A percentile compares a stretch with the other conserved stretches of the same genome.
These are phyloP conservation scores for Pseudopyricularia cyperi DNA, from an alignment of 2,329 filamentous ascomycete species.

Conservation along the genomic window DNA sequence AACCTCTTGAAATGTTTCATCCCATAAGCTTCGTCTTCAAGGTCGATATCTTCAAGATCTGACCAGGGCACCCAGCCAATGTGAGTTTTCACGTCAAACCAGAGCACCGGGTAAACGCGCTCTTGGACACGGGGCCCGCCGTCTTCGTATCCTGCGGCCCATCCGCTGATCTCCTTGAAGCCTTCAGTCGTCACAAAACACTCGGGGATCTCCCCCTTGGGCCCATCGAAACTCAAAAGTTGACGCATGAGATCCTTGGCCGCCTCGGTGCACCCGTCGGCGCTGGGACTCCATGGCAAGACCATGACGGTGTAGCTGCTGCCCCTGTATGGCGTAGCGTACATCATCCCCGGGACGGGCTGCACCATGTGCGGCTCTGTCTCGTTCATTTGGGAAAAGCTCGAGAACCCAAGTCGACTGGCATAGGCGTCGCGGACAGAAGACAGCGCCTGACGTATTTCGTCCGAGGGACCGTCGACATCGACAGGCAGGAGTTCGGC, in stretches of 20 bases:
- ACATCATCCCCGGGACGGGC: too few relatives aligned
- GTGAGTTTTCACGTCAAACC: neutral
- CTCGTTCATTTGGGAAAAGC: too few relatives aligned
- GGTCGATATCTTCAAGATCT: neutral
- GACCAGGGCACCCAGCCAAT: neutral
- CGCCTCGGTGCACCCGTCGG: conserved; percentile 16
- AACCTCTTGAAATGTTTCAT: neutral
- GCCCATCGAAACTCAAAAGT: too few relatives aligned
- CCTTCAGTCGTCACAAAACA: conserved; percentile 9
- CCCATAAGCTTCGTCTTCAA: neutral
- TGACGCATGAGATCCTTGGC: too few relatives aligned
- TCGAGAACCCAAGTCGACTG: too few relatives aligned
- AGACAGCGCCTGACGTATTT: too few relatives aligned
- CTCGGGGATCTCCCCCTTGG: conserved; percentile 17
- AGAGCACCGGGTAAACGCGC: conserved; percentile 14
- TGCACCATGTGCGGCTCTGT: too few relatives aligned
- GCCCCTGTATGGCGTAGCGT: too few relatives aligned
- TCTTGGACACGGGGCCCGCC: conserved; percentile 17
- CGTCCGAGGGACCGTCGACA: too few relatives aligned
- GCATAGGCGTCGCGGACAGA: too few relatives aligned
- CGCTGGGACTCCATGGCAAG: conserved; percentile 20
- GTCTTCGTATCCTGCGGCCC: conserved; percentile 22
- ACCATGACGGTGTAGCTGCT: conserved; percentile 21
- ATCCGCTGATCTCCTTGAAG: conserved; percentile 20
- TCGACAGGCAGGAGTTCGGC: too few relatives aligned